Evolutionary conservation across 2,329 filamentous ascomycete species (phyloP), one percentile per base, ranked within the genome.

Genomic region (Talaromyces atroroseus): DNA sequence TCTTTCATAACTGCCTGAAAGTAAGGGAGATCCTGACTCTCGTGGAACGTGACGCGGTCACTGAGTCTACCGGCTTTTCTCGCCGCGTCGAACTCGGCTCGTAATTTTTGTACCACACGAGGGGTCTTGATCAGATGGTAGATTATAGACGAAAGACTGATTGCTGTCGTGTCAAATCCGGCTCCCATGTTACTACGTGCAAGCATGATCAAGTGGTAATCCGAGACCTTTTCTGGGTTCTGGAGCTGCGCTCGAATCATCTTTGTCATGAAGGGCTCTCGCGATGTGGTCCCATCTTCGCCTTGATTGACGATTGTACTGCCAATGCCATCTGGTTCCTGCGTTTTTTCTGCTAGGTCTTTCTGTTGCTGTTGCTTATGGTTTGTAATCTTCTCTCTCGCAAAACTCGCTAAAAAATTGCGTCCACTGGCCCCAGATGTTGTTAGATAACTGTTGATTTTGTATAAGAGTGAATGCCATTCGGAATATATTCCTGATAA

Each of bases 401-500:
- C 69, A 26, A 68, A 72, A 6, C 64, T 59, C 59, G 68, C 63
- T 3, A 75, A 64, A 29, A 68, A 71, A 2, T 62, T 62, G 26
- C 70, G 61, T 6, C 71, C 69, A 12, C 59, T 63, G 0, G 67
- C 66, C 2, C 70, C 69, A 10, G 68, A 67, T 42, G 44, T 63
- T 62, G 3, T 61, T 18, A 75, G 57, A 7, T 61, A 62, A 48
- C 65, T 66, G 23, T 69, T 58, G 0, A 68, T 34, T 0, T 63
- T 65, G 45, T 71, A 75, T 1, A 76, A 42, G 1, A 64, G 62
- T 0, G 63, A 62, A 56, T 79, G 75, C 61, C 73, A 65, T 58
- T 68, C 65, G 0, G 71, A 69, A 57, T 73, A 78, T n/a, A 79
- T 64, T 0, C 77, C 78, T 0, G 74, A 64, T 2, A 76, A 63